Base-by-base conservation (phyloP, 352 stramenopile genomes). In the Globisporangium nunn region DNA sequence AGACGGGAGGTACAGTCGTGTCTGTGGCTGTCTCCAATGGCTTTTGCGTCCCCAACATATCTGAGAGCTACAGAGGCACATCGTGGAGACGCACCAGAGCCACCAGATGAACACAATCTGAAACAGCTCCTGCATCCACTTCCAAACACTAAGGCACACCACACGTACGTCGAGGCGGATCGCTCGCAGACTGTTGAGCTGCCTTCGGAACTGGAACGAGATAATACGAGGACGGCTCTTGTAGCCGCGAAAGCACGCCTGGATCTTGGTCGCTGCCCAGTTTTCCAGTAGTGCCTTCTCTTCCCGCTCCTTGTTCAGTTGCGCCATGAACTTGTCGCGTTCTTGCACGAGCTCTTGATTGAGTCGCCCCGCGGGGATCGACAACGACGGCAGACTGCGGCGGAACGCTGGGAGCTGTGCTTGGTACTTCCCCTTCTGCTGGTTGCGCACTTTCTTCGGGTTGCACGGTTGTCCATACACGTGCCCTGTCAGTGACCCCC, bases 251-350 rank as follows among this genome's bases (percentile, higher is more conserved):
- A 78, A 90, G 55, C 67, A 78, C 4, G 78, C 70, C 50, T 90
- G 80, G 57, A 90, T 87, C 40, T 73, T 80, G 8, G 67, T 87
- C 4, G 75, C 74, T 5, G 80, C 80, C 80, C 80, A 90, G 15
- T 49, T 63, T 30, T 90, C 80, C 0, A 86, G 64, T 30, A 61
- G 41, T 0, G 50, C 15, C 33, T 87, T 87, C 31, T 82, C 72
- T 1, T 70, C 58, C 6, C 78, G 70, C 45, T 90, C 80, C 15
- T 67, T 61, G 3, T 63, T 43, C 28, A 90, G 59, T 45, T 86
- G 74, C 6, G 63, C 64, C 77, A 88, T 85, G 47, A 88, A 90
- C 6, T 54, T 67, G 47, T 87, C 72, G 54, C 76, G 66, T 45
- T 90, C 80, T 2, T 78, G 52, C 7, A 68, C 28, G 15, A 87